Evolutionary conservation across 306 rosid species (phyloP).

Genomic region (Trichosanthes truncata): DNA sequence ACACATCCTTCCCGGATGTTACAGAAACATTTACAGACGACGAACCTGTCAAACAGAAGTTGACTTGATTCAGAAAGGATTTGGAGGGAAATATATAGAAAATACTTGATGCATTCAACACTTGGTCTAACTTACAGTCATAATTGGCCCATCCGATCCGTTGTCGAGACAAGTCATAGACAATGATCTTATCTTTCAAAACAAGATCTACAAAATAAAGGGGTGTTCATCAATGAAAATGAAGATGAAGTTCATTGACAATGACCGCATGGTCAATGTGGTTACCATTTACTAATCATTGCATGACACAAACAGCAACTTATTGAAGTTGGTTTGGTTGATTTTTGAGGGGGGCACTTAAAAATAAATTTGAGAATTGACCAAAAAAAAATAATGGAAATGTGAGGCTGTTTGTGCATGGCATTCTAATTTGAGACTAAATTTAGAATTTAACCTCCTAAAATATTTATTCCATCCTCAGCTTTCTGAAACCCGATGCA

Average conservation of each 20-base stretch:
- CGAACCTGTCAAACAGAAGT: slow-evolving; percentile 43
- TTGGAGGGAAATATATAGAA: background rate
- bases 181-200: slow-evolving; percentile 74
- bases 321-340: background rate
- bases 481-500: slow-evolving; percentile 77
- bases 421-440: background rate
- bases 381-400: background rate
- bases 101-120: background rate
- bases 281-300: background rate
- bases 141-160: slow-evolving; percentile 83
- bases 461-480: slow-evolving; percentile 62
- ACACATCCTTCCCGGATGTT: slow-evolving; percentile 64
- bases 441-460: slow-evolving; percentile 61
- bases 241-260: background rate
- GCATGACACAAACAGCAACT: background rate
- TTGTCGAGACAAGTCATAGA: slow-evolving; percentile 69
- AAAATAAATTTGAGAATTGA: background rate
- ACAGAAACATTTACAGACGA: slow-evolving; percentile 69
- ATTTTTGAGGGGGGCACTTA: background rate
- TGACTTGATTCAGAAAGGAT: background rate
- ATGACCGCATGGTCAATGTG: background rate
- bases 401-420: background rate
- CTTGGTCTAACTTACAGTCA: slow-evolving; percentile 41
- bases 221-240: background rate
- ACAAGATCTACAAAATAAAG: slow-evolving; percentile 53